Conservation (phyloP, 2,329 filamentous ascomycete genomes). For the Stenocarpella maydis region DNA sequence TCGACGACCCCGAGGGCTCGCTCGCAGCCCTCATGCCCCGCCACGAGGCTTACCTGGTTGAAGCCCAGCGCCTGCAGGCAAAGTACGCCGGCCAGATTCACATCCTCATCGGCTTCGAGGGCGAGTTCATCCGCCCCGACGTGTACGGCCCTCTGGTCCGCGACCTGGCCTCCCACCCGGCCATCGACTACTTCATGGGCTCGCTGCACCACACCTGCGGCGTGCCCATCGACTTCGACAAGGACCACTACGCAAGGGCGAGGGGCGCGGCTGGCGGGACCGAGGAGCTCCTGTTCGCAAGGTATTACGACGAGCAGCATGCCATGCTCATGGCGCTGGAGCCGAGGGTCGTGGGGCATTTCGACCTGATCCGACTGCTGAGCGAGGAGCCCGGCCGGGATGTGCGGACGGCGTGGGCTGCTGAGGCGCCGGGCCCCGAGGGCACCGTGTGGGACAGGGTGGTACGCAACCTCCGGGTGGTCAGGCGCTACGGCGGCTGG, state of each 20-base stretch:
- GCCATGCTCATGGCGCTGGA: slow-evolving; percentile 77
- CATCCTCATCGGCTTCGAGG: slow-evolving; percentile 89
- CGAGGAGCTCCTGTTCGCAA: slow-evolving; percentile 78
- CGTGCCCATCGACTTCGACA: slow-evolving; percentile 89
- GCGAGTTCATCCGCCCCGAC: slow-evolving; percentile 85
- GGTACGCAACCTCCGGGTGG: slow-evolving; percentile 75
- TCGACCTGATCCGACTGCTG: slow-evolving; percentile 87
- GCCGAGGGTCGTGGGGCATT: slow-evolving; percentile 88
- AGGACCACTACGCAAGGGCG: slow-evolving; percentile 69
- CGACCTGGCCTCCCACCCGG: slow-evolving; percentile 64
- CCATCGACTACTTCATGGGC: slow-evolving; percentile 89
- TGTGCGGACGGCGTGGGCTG: slow-evolving; percentile 59
- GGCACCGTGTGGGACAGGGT: slow-evolving; percentile 76
- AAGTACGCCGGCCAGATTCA: slow-evolving; percentile 76
- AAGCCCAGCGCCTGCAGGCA: slow-evolving; percentile 76
- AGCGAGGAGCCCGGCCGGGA: slow-evolving; percentile 73
- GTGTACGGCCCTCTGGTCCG: slow-evolving; percentile 63
- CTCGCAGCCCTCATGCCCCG: slow-evolving; percentile 60
- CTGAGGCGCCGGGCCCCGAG: slow-evolving; percentile 28
- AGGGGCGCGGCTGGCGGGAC: slow-evolving; percentile 47
- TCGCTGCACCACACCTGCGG: slow-evolving; percentile 90
- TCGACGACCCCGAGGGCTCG: slow-evolving; percentile 57
- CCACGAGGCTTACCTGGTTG: slow-evolving; percentile 76
- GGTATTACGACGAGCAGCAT: slow-evolving; percentile 89
- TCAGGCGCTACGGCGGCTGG: slow-evolving; percentile 78